Base-by-base conservation (phyloP, 768 basidiomycete genomes). In the Mycena albidolilacea region DNA sequence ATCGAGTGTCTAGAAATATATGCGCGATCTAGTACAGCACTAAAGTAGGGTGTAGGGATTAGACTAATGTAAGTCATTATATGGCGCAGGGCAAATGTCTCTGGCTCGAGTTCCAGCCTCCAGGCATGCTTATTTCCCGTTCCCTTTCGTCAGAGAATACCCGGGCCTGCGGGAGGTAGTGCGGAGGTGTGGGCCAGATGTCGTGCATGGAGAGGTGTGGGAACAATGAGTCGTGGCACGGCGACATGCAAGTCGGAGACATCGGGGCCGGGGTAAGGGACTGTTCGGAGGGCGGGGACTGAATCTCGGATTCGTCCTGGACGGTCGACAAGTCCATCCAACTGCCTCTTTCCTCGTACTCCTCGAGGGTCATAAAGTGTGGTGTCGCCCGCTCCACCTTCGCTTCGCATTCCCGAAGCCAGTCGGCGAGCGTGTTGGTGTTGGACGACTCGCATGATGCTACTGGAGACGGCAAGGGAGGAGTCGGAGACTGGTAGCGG, bases 291-390 rank as follows among this genome's bases (percentile, higher is more conserved):
- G 48, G 69, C 39, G 48, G 44, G 37, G 71, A 72, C 6, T 59
- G 63, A 37, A 75, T 58, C 67, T 71, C 71, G 43, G 71, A 78
- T 62, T 72, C 70, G 35, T 64, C 62, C 41, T 61, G 70, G 7
- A 59, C 17, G n/a, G 55, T 72, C 60, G 65, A 70, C 15, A 61
- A 68, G 64, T 81, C 78, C n/a, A 82, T 80, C 88, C 88, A 89
- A 70, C 88, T 89, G 3, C 88, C 88, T 64, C 74, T 77, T 44
- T 81, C 79, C 71, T 89, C 88, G 69, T 89, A 88, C 50, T 88
- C 84, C 61, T 84, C 86, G 48, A 88, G 73, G n/a, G 83, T 81
- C 79, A 88, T 84, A 60, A 80, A 80, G 38, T 77, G 77, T 8
- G 73, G 77, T 41, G 75, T 66, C 12, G 80, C 77, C 35, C 78